Evolutionary conservation across 2,329 filamentous ascomycete genomes (phyloP).

Genomic region (Juglanconis oblonga): DNA sequence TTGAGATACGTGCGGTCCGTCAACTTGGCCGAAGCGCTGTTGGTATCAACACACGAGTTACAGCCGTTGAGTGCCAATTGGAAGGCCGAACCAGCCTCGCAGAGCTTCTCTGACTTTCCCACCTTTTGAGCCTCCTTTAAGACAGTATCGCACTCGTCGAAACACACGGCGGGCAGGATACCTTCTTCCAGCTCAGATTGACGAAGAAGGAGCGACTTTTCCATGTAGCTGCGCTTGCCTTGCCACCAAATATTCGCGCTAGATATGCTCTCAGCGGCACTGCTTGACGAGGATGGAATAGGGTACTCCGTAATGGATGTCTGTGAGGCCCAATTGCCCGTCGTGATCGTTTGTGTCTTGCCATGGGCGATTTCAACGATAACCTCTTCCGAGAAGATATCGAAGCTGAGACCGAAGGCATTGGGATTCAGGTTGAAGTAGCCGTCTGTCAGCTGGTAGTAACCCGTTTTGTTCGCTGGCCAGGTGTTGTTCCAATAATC

Average conservation of each 20-base stretch:
- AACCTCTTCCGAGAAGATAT: conserved; percentile 53
- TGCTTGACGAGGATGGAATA: conserved; percentile 28
- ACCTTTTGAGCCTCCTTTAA: conserved; percentile 40
- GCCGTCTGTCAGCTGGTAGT: conserved; percentile 49
- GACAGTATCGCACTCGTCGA: conserved; percentile 48
- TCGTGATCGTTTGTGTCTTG: conserved; percentile 43
- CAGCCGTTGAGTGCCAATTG: conserved; percentile 34
- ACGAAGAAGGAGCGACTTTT: conserved; percentile 21
- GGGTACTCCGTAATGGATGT: conserved; percentile 37
- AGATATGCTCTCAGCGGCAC: conserved; percentile 13
- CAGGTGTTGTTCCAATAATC: conserved; percentile 36
- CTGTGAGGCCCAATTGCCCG: conserved; percentile 56
- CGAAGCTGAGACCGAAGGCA: conserved; percentile 61
- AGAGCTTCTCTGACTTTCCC: conserved; percentile 49
- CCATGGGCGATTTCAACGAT: conserved; percentile 34
- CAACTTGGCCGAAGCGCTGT: conserved; percentile 26
- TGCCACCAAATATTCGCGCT: conserved; percentile 16
- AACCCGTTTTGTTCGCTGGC: conserved; percentile 42
- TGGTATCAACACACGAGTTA: conserved; percentile 35
- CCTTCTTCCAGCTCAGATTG: conserved; percentile 37
- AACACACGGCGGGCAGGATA: conserved; percentile 48
- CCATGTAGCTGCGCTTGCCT: conserved; percentile 13
- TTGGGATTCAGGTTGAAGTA: conserved; percentile 66
- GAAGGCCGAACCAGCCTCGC: conserved; percentile 42
- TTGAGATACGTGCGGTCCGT: conserved; percentile 33